Conservation (phyloP, 148 eudicot species). For the Pouteria glomerata region DNA sequence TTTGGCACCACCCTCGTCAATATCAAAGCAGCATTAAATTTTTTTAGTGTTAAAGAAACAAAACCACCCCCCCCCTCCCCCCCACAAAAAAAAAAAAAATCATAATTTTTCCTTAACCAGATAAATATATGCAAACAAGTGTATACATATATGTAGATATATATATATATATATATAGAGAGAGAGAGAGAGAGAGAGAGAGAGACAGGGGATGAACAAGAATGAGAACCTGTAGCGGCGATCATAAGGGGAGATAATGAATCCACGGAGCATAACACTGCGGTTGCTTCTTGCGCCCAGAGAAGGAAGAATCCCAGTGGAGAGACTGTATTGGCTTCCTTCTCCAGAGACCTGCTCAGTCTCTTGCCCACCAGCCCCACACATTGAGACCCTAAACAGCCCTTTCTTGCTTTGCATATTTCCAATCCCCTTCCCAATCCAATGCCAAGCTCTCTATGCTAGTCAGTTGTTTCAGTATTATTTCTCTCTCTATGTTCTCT, state of each 20-base stretch:
- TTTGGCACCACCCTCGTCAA: too few relatives aligned
- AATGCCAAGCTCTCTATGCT: too few relatives aligned
- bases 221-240: slow-evolving; percentile 46
- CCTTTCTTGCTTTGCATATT: background rate
- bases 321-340: slow-evolving; percentile 33
- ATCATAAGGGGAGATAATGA: slow-evolving; percentile 44
- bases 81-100: too few relatives aligned
- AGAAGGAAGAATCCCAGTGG: slow-evolving; percentile 52
- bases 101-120: background rate
- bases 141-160: too few relatives aligned
- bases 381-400: slow-evolving; percentile 20
- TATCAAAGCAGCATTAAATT: too few relatives aligned
- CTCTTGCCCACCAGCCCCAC: slow-evolving; percentile 15
- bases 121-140: background rate
- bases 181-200: too few relatives aligned
- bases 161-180: too few relatives aligned
- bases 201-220: background rate
- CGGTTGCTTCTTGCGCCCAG: slow-evolving; percentile 75
- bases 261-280: slow-evolving; percentile 26
- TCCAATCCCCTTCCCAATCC: too few relatives aligned
- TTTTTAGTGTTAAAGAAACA: too few relatives aligned
- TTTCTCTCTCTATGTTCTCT: too few relatives aligned
- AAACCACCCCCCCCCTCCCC: too few relatives aligned
- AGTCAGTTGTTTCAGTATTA: too few relatives aligned
- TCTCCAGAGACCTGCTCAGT: slow-evolving; percentile 29